Percentiles rank a stretch among this genome's conserved stretches.
phyloP scores from a whole-genome alignment of 345 rosid species.

The Brassica juncea region DNA sequence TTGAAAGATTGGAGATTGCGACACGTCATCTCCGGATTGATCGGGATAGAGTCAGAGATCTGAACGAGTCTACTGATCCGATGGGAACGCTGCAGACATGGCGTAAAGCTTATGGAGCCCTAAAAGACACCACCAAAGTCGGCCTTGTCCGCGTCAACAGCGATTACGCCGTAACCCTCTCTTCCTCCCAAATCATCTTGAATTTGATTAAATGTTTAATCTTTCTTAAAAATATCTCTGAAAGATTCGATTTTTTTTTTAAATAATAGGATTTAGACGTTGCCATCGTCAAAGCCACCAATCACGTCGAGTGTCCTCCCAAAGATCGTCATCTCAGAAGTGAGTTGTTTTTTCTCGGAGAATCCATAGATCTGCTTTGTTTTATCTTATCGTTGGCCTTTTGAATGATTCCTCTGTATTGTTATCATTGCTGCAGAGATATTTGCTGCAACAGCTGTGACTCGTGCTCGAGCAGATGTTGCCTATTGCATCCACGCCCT shows the following conservation, averaged over 20 bases:
- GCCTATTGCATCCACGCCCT: slow-evolving; percentile 86
- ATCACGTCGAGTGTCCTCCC: slow-evolving; percentile 97
- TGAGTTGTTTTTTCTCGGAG: slow-evolving; percentile 39
- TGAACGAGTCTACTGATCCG: slow-evolving; percentile 30
- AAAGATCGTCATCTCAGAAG: slow-evolving; percentile 94
- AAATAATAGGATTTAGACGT: slow-evolving; percentile 85
- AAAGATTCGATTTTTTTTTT: slow-evolving; percentile 29
- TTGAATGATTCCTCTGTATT: too few species aligned
- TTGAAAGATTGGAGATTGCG: slow-evolving; percentile 10
- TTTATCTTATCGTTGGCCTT: too few species aligned
- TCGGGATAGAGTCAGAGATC: neutral
- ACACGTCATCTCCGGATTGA: slow-evolving; percentile 27
- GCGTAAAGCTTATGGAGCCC: slow-evolving; percentile 95
- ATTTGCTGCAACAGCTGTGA: slow-evolving; percentile 65
- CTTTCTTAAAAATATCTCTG: neutral
- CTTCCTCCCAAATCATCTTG: neutral
- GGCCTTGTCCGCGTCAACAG: slow-evolving; percentile 99
- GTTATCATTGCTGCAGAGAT: slow-evolving; percentile 52
- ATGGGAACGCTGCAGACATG: slow-evolving; percentile 98
- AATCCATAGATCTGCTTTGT: slow-evolving; percentile 39
- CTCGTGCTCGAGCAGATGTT: slow-evolving; percentile 91
- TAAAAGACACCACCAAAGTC: slow-evolving; percentile 98
- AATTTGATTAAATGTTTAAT: neutral
- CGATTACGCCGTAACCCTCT: slow-evolving; percentile 74
- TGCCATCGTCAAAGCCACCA: slow-evolving; percentile 94